Conservation (phyloP, 345 rosid genomes). For the Nasturtium officinale region DNA sequence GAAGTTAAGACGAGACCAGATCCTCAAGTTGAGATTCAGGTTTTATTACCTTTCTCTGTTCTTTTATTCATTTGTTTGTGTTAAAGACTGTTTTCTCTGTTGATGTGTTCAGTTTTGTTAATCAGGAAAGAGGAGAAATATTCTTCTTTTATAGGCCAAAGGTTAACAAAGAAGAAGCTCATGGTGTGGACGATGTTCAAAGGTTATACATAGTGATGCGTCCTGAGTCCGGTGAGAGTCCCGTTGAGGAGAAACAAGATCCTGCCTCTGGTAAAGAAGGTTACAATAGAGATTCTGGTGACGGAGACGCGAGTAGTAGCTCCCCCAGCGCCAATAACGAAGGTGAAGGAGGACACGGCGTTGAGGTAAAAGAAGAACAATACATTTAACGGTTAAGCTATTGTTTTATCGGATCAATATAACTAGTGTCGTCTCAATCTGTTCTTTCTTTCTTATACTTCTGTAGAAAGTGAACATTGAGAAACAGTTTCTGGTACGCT, state of each 20-base stretch:
- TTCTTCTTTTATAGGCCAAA: conserved; percentile 84
- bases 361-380: conserved; percentile 45
- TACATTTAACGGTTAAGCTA: background rate
- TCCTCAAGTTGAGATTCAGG: conserved; percentile 47
- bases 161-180: conserved; percentile 69
- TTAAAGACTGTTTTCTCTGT: conserved; percentile 8
- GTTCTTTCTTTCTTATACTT: background rate
- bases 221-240: conserved; percentile 65
- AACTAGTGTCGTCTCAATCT: background rate
- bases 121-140: conserved; percentile 76
- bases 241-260: conserved; percentile 63
- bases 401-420: too few species aligned
- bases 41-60: conserved; percentile 2
- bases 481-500: conserved; percentile 57
- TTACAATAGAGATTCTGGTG: conserved; percentile 15
- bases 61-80: background rate
- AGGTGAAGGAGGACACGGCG: conserved; percentile 57
- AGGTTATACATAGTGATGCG: conserved; percentile 65
- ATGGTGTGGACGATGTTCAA: conserved; percentile 61
- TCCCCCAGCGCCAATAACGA: conserved; percentile 2
- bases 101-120: background rate
- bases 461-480: conserved; percentile 61
- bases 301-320: background rate
- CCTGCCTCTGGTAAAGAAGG: conserved; percentile 63
- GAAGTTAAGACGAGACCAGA: conserved; percentile 39